Evolutionary conservation across 2,329 filamentous ascomycete species (phyloP).

Genomic region (Elsinoe perseae): DNA sequence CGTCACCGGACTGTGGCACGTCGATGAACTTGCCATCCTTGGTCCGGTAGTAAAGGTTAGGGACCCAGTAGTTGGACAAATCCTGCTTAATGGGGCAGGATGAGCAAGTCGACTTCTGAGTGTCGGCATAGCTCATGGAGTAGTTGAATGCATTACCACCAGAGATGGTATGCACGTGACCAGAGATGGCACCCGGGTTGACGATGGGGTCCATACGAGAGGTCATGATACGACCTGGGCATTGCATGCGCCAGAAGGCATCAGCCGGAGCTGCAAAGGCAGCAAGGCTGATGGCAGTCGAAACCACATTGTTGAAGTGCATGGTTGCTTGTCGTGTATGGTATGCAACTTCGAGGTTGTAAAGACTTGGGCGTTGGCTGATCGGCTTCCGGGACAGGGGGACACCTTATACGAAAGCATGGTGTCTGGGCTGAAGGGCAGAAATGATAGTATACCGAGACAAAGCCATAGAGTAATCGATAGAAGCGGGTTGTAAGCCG

Average conservation of each 20-base stretch:
- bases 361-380: slow-evolving; percentile 12
- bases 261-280: slow-evolving; percentile 40
- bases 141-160: slow-evolving; percentile 61
- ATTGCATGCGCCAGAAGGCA: slow-evolving; percentile 64
- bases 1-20: slow-evolving; percentile 52
- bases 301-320: slow-evolving; percentile 18
- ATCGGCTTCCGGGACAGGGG: slow-evolving; percentile 10
- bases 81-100: slow-evolving; percentile 62
- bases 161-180: slow-evolving; percentile 62
- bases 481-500: slow-evolving; percentile 13
- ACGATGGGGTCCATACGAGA: slow-evolving; percentile 62
- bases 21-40: slow-evolving; percentile 50
- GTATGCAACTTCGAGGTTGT: slow-evolving; percentile 9
- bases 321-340: slow-evolving; percentile 14
- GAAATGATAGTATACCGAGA: slow-evolving; percentile 15
- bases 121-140: slow-evolving; percentile 52
- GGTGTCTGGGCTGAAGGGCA: slow-evolving; percentile 6
- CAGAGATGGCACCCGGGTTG: slow-evolving; percentile 49
- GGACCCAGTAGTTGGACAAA: slow-evolving; percentile 70
- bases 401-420: slow-evolving; percentile 13
- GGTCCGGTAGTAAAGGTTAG: slow-evolving; percentile 59
- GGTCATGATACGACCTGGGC: slow-evolving; percentile 53
- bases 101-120: slow-evolving; percentile 58
- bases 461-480: slow-evolving; percentile 16
- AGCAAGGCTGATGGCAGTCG: slow-evolving; percentile 22